A percentile compares a stretch with the other conserved stretches of the same genome.
Conservation (phyloP, 163 green algal genomes). For the Volvox carteri region DNA sequence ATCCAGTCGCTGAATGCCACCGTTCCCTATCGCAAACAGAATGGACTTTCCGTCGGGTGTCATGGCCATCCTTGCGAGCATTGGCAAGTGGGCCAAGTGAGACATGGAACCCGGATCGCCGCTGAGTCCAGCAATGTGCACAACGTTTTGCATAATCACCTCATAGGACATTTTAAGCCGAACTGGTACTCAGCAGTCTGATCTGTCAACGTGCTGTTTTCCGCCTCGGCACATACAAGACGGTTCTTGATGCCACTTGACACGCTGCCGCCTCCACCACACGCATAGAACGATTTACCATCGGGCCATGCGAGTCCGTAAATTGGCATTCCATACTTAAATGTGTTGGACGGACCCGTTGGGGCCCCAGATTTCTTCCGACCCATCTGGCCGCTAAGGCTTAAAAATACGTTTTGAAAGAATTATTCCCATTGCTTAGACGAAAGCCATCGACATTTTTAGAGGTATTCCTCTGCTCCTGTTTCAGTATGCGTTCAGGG, state of each 20-base stretch:
- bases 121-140: background rate
- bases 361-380: background rate
- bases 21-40: constrained; percentile 61
- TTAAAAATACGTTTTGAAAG: background rate
- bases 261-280: constrained; percentile 58
- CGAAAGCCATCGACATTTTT: too few species aligned
- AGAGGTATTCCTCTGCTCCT: too few species aligned
- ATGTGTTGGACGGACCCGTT: constrained; percentile 25
- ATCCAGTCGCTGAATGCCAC: constrained; percentile 61
- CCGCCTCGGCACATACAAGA: constrained; percentile 56
- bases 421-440: too few species aligned
- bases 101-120: constrained; percentile 8
- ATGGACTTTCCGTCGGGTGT: constrained; percentile 50
- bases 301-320: constrained; percentile 62
- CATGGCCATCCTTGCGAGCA: constrained; percentile 45
- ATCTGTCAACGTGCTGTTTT: constrained; percentile 51
- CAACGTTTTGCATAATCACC: constrained; percentile 42
- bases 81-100: background rate
- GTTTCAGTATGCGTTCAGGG: too few species aligned
- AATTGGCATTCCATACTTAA: constrained; percentile 70
- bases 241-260: constrained; percentile 67
- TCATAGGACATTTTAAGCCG: constrained; percentile 59
- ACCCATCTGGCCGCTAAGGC: background rate
- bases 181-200: constrained; percentile 62
- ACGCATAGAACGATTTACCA: constrained; percentile 58